Conservation (phyloP, 257 asterid species). For the Salvia splendens region DNA sequence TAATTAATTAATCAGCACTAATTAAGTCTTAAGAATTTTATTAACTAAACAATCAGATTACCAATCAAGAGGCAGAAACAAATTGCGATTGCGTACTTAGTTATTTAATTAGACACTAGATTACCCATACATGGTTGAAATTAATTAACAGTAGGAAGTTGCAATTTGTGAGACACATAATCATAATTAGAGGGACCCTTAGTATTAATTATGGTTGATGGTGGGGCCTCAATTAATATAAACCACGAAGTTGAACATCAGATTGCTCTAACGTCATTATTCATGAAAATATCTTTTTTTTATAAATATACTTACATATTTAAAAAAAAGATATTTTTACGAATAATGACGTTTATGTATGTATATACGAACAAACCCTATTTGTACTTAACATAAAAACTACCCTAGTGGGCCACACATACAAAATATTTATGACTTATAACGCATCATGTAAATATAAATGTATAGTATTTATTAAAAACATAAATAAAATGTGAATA, state of each 20-base stretch:
- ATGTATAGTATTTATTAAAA: too few relatives aligned
- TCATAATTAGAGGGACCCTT: constrained; percentile 32
- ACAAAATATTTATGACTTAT: background rate
- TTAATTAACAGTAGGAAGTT: background rate
- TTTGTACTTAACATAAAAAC: too few relatives aligned
- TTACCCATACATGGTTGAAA: background rate
- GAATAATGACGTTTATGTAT: too few relatives aligned
- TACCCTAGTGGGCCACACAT: background rate
- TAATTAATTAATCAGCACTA: background rate
- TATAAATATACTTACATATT: too few relatives aligned
- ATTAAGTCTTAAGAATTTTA: background rate
- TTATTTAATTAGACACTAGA: background rate
- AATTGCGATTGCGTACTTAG: constrained; percentile 18
- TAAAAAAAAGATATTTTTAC: too few relatives aligned
- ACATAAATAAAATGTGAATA: constrained; percentile 13
- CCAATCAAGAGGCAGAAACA: constrained; percentile 32
- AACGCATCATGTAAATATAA: background rate
- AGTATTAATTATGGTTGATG: constrained; percentile 23
- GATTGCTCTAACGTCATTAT: constrained; percentile 18
- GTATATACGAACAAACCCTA: too few relatives aligned
- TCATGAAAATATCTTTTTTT: background rate
- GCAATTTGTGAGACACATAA: constrained; percentile 22
- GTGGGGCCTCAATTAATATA: constrained; percentile 49
- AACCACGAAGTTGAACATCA: constrained; percentile 39
- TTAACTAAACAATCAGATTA: constrained; percentile 18